phyloP scores from a whole-genome alignment of 2,329 filamentous ascomycete species.

The Cyphellophora europaea region DNA sequence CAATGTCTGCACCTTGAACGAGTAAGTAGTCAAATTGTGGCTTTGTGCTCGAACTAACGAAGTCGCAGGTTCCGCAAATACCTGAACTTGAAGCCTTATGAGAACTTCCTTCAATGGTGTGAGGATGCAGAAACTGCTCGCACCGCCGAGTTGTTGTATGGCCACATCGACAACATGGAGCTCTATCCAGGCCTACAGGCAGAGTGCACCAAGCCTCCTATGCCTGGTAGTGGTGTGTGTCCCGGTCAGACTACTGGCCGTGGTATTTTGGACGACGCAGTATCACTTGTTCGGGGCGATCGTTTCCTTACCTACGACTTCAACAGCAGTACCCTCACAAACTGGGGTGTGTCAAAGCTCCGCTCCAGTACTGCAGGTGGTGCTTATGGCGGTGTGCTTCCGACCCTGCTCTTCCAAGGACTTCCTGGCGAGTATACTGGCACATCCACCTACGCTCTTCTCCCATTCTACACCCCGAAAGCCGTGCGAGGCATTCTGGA shows the following conservation, averaged over 20 bases:
- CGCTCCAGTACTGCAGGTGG: slow-evolving; percentile 25
- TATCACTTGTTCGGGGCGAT: slow-evolving; percentile 36
- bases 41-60: background rate
- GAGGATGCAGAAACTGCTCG: slow-evolving; percentile 27
- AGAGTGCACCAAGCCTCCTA: slow-evolving; percentile 41
- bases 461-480: slow-evolving; percentile 44
- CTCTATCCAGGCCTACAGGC: slow-evolving; percentile 43
- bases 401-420: slow-evolving; percentile 34
- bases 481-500: slow-evolving; percentile 38
- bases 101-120: slow-evolving; percentile 25
- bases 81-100: slow-evolving; percentile 27
- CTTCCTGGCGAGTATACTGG: slow-evolving; percentile 40
- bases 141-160: slow-evolving; percentile 30
- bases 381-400: slow-evolving; percentile 38
- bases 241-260: slow-evolving; percentile 37
- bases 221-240: slow-evolving; percentile 37
- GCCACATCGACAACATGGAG: slow-evolving; percentile 37
- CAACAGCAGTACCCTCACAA: slow-evolving; percentile 38
- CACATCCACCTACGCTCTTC: slow-evolving; percentile 38
- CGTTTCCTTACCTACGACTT: slow-evolving; percentile 39
- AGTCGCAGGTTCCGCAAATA: slow-evolving; percentile 24
- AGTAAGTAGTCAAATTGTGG: slow-evolving; percentile 26
- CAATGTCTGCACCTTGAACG: slow-evolving; percentile 44
- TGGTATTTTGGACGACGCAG: slow-evolving; percentile 40
- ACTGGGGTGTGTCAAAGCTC: slow-evolving; percentile 42